Conservation (phyloP, 345 rosid genomes). For the Moricandia moricandioides region DNA sequence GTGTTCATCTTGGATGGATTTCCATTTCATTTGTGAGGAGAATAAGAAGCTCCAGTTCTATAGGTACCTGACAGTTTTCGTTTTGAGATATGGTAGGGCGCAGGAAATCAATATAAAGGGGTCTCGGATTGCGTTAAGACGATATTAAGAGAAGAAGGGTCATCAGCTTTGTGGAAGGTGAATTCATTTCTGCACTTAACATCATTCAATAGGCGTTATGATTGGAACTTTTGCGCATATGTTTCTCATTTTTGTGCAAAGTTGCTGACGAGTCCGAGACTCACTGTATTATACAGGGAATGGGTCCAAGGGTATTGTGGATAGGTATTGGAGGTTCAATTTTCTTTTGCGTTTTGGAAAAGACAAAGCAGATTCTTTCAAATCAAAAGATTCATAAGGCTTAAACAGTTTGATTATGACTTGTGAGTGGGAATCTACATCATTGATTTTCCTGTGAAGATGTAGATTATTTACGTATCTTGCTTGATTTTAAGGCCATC, state of each 20-base stretch:
- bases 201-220: neutral
- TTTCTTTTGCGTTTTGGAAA: constrained; percentile 68
- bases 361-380: constrained; percentile 56
- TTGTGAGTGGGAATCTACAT: constrained; percentile 2
- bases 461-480: constrained; percentile 22
- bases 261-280: constrained; percentile 15
- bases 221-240: neutral
- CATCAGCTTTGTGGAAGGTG: constrained; percentile 67
- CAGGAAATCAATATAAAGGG: constrained; percentile 66
- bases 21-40: too few species aligned
- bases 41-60: too few species aligned
- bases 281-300: constrained; percentile 52
- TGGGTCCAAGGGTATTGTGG: constrained; percentile 77
- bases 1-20: neutral
- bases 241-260: neutral
- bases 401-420: constrained; percentile 2
- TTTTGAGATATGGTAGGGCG: constrained; percentile 42
- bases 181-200: neutral
- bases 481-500: neutral
- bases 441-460: constrained; percentile 6
- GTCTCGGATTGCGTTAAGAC: constrained; percentile 57
- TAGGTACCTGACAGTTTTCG: neutral
- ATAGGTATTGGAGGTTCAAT: constrained; percentile 75
- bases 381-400: constrained; percentile 18
- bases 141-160: constrained; percentile 69